These are phyloP conservation scores for Peribolospora baueri DNA, from an alignment of 768 basidiomycete genomes.

Conservation along the genomic window DNA sequence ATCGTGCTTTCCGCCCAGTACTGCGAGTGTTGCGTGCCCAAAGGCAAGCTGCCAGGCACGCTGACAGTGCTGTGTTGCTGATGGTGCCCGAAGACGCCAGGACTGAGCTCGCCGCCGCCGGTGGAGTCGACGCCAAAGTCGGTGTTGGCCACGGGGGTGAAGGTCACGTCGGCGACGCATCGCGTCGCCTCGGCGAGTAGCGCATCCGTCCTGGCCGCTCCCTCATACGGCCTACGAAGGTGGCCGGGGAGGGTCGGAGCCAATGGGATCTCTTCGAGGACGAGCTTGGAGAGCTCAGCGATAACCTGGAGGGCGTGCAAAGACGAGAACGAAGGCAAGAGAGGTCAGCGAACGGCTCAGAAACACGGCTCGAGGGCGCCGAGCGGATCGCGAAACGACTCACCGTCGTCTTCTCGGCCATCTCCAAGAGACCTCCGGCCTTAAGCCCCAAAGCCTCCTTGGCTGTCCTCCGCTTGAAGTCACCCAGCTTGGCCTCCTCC, in stretches of 20 bases:
- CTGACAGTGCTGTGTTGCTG: no score
- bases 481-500: conserved; percentile 19
- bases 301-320: conserved; percentile 14
- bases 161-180: conserved; percentile 16
- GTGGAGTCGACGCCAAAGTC: no score
- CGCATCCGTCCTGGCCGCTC: conserved; percentile 18
- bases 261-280: conserved; percentile 23
- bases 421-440: conserved; percentile 22
- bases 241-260: conserved; percentile 23
- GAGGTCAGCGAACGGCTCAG: no score
- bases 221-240: conserved; percentile 20
- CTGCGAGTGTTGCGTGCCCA: no score
- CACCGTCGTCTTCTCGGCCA: conserved; percentile 22
- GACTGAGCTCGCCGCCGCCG: no score
- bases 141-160: conserved; percentile 7
- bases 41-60: no score
- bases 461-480: conserved; percentile 21
- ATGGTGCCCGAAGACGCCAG: no score
- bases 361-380: no score
- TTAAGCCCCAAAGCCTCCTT: conserved; percentile 22
- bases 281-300: conserved; percentile 24
- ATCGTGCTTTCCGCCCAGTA: no score
- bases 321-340: no score
- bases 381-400: not conserved
- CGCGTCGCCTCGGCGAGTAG: conserved; percentile 19